Evolutionary conservation across 1,139 yeast genomes (phyloP), one percentile per base, ranked within the genome.

Genomic region (Blastobotrys persicus): DNA sequence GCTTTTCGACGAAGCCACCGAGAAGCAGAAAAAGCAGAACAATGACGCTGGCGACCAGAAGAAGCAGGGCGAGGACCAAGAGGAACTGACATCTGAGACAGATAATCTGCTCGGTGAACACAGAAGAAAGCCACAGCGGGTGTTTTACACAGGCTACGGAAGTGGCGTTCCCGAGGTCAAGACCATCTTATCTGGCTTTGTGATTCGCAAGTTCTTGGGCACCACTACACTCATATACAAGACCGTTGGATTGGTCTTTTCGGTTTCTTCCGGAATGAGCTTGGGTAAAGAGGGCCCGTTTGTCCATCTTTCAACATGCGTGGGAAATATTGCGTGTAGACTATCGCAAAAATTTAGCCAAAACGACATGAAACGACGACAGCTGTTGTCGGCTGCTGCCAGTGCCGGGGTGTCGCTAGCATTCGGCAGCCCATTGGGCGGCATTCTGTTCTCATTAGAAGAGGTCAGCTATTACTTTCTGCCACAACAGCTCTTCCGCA

Each of bases 261-360:
- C 85, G 1, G 80, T 83, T 48, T 84, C 86, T 0, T 80, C 86
- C 0, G 88, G 88, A 0, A 69, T 82, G 70, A 70, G 81, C 13
- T 69, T 83, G 16, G 88, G 88, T 0, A 83, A 83, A 65, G 88
- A 83, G 57, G 88, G 86, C 2, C 88, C 88, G 0, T 81, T 79
- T 62, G 88, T 83, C 31, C 88, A 83, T 63, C 72, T 82, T 50
- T 85, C 88, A 0, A 77, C 86, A 0, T 79, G 84, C 57, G 81
- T 80, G 12, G 88, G 87, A 1, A 82, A 82, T 59, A 73, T 82
- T 35, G 63, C 77, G 4, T 71, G 82, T 41, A 70, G 86, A 42
- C 60, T 76, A 32, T 80, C 80, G 58, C 71, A 75, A 2, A 75
- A 72, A 56, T 78, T 78, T 50, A 65, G 74, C 50, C 63, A 69